Percentiles rank a stretch among this genome's conserved stretches.
Conservation (phyloP, 1,139 yeast species). For the Blastobotrys arbuscula region DNA sequence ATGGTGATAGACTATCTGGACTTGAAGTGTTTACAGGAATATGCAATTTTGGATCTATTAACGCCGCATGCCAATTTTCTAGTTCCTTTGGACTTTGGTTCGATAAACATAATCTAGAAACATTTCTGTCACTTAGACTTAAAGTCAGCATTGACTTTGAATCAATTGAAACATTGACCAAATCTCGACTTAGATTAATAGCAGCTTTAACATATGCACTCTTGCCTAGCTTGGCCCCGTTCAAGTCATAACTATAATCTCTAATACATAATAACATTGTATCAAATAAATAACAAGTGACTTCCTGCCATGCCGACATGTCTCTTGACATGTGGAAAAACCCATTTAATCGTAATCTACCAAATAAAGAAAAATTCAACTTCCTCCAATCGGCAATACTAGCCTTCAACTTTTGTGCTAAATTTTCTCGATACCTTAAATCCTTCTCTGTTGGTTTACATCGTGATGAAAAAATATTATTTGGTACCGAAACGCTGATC, state of each 20-base stretch:
- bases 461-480: conserved; percentile 12
- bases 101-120: conserved; percentile 17
- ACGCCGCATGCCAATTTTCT: conserved; percentile 16
- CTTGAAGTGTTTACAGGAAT: conserved; percentile 13
- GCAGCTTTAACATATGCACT: conserved; percentile 18
- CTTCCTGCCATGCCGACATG: conserved; percentile 20
- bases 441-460: conserved; percentile 16
- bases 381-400: conserved; percentile 19
- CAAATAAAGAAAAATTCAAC: conserved; percentile 19
- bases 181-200: conserved; percentile 19
- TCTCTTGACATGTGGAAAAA: conserved; percentile 20
- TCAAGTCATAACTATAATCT: conserved; percentile 10
- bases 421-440: conserved; percentile 6
- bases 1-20: neutral
- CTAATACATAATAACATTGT: conserved; percentile 19
- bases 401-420: conserved; percentile 13
- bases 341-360: conserved; percentile 21
- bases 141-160: conserved; percentile 14
- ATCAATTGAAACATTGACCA: conserved; percentile 15
- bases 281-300: conserved; percentile 24
- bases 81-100: conserved; percentile 11
- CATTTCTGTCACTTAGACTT: conserved; percentile 10
- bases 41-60: conserved; percentile 12
- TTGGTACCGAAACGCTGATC: conserved; percentile 18
- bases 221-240: conserved; percentile 11